Conservation (phyloP, 345 rosid genomes). For the Iberis pinnata region DNA sequence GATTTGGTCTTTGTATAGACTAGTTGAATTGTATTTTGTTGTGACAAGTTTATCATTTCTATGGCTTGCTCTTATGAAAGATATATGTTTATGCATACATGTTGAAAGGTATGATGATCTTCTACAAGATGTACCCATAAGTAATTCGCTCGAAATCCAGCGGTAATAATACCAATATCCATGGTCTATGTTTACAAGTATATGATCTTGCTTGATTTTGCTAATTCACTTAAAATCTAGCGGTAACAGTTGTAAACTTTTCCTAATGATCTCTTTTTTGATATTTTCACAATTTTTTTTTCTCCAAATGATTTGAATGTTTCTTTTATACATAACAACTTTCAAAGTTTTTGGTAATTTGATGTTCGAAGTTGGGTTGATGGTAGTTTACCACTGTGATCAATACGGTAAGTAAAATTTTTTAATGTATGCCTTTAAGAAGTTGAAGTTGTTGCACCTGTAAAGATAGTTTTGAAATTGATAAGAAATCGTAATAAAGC, state of each 20-base stretch:
- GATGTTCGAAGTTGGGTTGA: conserved; percentile 67
- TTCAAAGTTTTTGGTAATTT: conserved; percentile 84
- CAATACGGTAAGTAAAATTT: conserved; percentile 48
- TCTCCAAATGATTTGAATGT: conserved; percentile 3
- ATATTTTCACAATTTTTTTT: background rate
- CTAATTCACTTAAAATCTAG: too few relatives aligned
- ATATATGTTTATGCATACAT: conserved; percentile 42
- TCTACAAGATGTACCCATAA: conserved; percentile 65
- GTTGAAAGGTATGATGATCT: conserved; percentile 86
- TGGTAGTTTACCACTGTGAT: conserved; percentile 88
- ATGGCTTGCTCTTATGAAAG: conserved; percentile 5
- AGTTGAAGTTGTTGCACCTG: background rate
- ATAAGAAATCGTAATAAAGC: background rate
- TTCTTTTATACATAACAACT: conserved; percentile 38
- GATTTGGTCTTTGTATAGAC: background rate
- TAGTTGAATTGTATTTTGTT: background rate
- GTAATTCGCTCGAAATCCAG: conserved; percentile 36
- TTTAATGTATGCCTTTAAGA: background rate
- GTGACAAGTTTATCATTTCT: background rate
- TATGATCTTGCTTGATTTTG: too few relatives aligned
- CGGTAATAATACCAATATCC: conserved; percentile 36
- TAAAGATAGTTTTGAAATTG: background rate
- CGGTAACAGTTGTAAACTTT: too few relatives aligned
- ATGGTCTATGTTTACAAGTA: conserved; percentile 14
- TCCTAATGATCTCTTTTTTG: background rate